These are phyloP conservation scores for Babesia ovata DNA, from an alignment of 169 alveolate genomes.

Conservation along the genomic window DNA sequence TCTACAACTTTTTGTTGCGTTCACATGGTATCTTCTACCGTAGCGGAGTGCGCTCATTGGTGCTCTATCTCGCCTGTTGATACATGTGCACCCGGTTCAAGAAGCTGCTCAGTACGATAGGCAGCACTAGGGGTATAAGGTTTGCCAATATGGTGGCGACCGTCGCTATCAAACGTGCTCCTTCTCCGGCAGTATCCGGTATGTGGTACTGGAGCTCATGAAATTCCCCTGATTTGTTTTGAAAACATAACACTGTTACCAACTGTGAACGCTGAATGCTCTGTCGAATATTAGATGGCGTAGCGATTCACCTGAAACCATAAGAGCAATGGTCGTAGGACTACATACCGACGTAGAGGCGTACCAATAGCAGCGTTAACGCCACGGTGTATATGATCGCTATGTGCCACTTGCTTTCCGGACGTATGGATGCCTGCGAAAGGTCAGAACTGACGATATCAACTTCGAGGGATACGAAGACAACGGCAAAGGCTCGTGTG, in stretches of 20 bases:
- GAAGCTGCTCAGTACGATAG: conserved; percentile 3
- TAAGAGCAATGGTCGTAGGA: not conserved
- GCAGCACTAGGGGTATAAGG: conserved; percentile 22
- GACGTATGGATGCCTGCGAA: conserved; percentile 16
- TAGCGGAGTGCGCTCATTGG: not conserved
- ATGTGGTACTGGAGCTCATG: conserved; percentile 1
- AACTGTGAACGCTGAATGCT: not conserved
- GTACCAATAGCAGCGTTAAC: not conserved
- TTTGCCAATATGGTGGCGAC: conserved; percentile 2
- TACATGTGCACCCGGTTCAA: conserved; percentile 12
- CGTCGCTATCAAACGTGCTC: conserved; percentile 5
- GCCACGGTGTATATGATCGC: conserved; percentile 2
- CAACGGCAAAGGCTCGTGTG: not conserved
- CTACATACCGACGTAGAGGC: conserved; percentile 17
- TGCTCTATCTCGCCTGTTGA: conserved; percentile 2
- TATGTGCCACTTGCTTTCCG: conserved; percentile 24
- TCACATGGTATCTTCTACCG: not conserved
- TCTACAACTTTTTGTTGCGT: not conserved
- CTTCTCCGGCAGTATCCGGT: not conserved
- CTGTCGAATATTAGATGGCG: conserved; percentile 6
- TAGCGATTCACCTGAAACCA: conserved; percentile 25
- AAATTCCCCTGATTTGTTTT: not conserved
- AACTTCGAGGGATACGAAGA: not conserved
- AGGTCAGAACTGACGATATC: not conserved
- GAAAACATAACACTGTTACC: not conserved